Base-by-base conservation (phyloP, 164 flowering plant species). In the Magnolia officinalis region DNA sequence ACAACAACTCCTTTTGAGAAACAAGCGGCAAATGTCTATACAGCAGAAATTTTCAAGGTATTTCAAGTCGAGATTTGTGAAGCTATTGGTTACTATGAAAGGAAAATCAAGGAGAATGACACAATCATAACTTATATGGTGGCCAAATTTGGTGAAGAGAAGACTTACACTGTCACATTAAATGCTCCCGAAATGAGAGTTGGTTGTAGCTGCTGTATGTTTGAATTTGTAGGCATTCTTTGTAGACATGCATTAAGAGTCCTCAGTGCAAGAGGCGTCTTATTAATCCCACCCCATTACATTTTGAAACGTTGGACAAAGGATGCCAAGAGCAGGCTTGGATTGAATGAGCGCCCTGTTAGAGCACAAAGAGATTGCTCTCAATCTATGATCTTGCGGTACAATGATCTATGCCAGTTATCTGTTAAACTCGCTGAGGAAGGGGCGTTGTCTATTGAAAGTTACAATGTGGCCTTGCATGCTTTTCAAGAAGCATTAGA, bases 391-490 rank as follows among this genome's bases (percentile, higher is more conserved):
- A 81, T 81, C 21, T 76, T 77, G 64, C 76, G 88, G 51, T 86
- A 82, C 71, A 81, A 85, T 74, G 84, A 80, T 77, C 80, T 88
- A 55, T 85, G 88, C 50, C 86, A 84, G 24, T 85, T 82, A 75
- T 85, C 87, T n/a, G 76, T 86, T 71, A 88, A 85, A 65, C 81
- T 75, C 78, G 90, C 85, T 8, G 90, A 82, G 76, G 86, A 84
- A 78, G 88, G 88, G 16, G 88, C 90, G 26, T 78, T 80, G 74
- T 83, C 88, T n/a, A 79, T 76, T 16, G 80, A 85, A 51, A 66
- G 76, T n/a, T 88, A 86, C 72, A 77, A 82, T 75, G 85, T 83
- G 74, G 90, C 90, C 37, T 74, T 84, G 81, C 75, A 77, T 77
- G 88, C 85, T 50, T 59, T 79, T 37, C 81, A 19, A 31, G 76